Base-by-base conservation (phyloP, 768 basidiomycete species). In the Serpula lacrymans region DNA sequence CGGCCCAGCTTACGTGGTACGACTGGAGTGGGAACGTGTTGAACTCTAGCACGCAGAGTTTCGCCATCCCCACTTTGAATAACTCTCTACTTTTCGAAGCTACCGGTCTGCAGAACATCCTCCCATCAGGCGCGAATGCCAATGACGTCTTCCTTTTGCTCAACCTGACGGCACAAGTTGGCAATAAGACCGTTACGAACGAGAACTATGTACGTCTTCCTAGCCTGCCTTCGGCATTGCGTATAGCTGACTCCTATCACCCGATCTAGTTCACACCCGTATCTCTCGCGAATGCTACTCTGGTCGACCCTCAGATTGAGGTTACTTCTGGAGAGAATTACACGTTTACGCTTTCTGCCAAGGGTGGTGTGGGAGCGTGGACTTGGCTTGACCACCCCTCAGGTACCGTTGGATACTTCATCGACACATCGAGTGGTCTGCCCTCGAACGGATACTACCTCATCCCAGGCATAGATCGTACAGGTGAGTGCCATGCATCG, bases 331-430 rank as follows among this genome's bases (percentile, higher is more conserved):
- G 49, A 1, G 36, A 52, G 5, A 53, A 71, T 44, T 50, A 72
- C 37, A 71, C 68, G 0, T 79, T 81, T 51, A 72, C 68, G 2
- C 53, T 80, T 4, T 76, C 75, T 3, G 78, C 77, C 2, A 55
- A 58, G 31, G 71, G 73, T 10, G 78, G 77, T 1, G 78, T 80
- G 4, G 77, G 71, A 1, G 61, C 70, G 1, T 80, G 75, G 72
- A 72, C 77, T 5, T 80, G 78, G 77, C 59, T 81, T 1, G 78
- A 80, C 39, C 77, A 80, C 54, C 77, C 77, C 0, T 58, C 63
- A 0, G 74, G 74, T 13, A 79, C 75, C 0, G 60, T 78, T 1
- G 78, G 78, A 7, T 59, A 70, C 30, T 80, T 80, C 50, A 56
- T 71, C 26, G 75, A 78, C 44, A 54, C 50, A 16, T 37, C 44